These are phyloP conservation scores for Fusarium incarnatum DNA, from an alignment of 2,329 filamentous ascomycete species.

Conservation along the genomic window DNA sequence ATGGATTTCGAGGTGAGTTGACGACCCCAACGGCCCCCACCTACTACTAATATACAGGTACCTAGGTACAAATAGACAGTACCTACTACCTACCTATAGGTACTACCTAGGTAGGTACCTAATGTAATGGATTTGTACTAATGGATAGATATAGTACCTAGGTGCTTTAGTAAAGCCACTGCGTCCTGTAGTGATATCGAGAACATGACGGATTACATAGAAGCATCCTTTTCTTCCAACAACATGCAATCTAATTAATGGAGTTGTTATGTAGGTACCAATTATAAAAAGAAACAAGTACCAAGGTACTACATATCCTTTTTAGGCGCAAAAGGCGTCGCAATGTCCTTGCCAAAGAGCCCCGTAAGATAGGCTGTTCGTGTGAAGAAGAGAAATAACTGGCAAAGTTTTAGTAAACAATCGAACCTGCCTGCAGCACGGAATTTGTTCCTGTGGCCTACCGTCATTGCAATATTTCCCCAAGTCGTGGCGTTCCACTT, in stretches of 20 bases:
- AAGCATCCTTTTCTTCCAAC: not conserved
- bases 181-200: not conserved
- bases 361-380: slow-evolving; percentile 69
- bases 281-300: not conserved
- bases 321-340: slow-evolving; percentile 31
- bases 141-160: no score
- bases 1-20: not conserved
- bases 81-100: no score
- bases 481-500: slow-evolving; percentile 78
- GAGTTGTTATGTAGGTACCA: not conserved
- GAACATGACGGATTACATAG: not conserved
- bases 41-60: not conserved
- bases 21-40: not conserved
- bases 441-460: slow-evolving; percentile 50
- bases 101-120: no score
- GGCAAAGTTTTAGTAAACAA: not conserved
- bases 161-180: not conserved
- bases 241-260: not conserved
- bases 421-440: not conserved
- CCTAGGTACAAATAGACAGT: not conserved
- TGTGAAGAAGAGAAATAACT: slow-evolving; percentile 67
- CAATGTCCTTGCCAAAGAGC: slow-evolving; percentile 64
- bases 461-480: slow-evolving; percentile 77
- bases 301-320: slow-evolving; percentile 43
- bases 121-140: no score